Percentiles rank a stretch among this genome's conserved stretches.
Conservation (phyloP, 768 basidiomycete species). For the Tylopilus rubrobrunneus region DNA sequence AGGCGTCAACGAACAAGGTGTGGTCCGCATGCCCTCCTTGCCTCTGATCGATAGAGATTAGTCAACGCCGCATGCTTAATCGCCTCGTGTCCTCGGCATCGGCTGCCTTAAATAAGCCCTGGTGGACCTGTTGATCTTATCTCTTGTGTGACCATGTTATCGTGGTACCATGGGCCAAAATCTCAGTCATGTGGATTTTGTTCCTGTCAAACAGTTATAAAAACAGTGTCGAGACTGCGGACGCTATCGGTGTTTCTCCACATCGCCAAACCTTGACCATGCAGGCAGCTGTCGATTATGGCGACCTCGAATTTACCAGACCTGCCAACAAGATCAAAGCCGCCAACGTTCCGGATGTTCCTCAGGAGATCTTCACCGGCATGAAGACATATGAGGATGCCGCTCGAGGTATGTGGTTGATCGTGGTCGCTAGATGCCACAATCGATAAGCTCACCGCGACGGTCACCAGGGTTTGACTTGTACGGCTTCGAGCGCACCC, state of each 20-base stretch:
- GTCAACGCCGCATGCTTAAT: neutral
- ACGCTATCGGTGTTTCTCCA: neutral
- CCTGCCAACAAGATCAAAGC: conserved; percentile 39
- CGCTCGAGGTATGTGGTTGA: conserved; percentile 25
- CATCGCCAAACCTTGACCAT: conserved; percentile 11
- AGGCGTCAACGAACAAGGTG: neutral
- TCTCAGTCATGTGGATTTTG: neutral
- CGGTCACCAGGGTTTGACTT: conserved; percentile 24
- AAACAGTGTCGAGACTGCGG: too few relatives aligned
- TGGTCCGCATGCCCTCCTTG: neutral
- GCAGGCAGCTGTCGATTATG: conserved; percentile 25
- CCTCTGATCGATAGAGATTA: conserved; percentile 2
- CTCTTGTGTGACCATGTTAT: neutral
- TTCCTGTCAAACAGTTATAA: neutral
- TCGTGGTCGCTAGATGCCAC: neutral
- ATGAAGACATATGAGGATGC: conserved; percentile 40
- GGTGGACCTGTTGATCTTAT: too few relatives aligned
- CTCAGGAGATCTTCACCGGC: conserved; percentile 31
- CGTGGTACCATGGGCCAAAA: neutral
- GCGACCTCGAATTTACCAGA: conserved; percentile 32
- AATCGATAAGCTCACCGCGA: neutral
- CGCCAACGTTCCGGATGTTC: conserved; percentile 32
- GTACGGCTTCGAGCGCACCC: conserved; percentile 26
- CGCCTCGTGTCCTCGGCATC: too few relatives aligned
- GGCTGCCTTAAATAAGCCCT: too few relatives aligned